phyloP scores from a whole-genome alignment of 2,329 filamentous ascomycete species.

The Sporothrix curviconia region DNA sequence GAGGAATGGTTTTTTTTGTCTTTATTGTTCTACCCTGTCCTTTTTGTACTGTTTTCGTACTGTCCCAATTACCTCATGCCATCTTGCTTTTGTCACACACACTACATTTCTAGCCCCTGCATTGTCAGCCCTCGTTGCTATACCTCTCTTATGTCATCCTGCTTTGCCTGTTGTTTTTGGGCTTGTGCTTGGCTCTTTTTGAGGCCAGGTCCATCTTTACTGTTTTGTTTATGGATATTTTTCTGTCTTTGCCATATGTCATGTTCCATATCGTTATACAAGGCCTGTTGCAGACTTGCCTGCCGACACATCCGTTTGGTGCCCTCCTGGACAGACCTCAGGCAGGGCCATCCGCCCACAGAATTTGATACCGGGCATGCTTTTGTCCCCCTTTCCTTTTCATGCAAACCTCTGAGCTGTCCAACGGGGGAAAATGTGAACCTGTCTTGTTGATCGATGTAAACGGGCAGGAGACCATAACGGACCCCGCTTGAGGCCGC shows the following conservation, averaged over 20 bases:
- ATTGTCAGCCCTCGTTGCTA: background rate
- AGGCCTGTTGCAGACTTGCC: background rate
- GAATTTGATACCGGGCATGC: constrained; percentile 12
- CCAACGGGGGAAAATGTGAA: no score
- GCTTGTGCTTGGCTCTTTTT: background rate
- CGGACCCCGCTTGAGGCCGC: no score
- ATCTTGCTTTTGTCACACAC: background rate
- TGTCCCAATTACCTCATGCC: background rate
- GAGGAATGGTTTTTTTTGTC: constrained; percentile 16
- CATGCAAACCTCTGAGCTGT: background rate
- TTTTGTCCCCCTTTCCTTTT: background rate
- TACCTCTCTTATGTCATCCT: constrained; percentile 12
- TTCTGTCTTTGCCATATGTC: no score
- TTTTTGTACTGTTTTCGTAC: constrained; percentile 6
- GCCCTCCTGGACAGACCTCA: background rate
- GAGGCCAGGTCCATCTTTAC: background rate
- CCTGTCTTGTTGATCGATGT: no score
- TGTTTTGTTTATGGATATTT: background rate
- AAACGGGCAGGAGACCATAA: no score
- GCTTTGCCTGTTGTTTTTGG: background rate
- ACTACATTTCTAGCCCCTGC: background rate
- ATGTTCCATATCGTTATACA: background rate
- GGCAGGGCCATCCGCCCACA: background rate
- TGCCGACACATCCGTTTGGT: background rate
- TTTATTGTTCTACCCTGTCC: constrained; percentile 9